Percentiles rank a stretch among this genome's conserved stretches.
Conservation (phyloP, 129 eudicot genomes). For the Gnaphalium uliginosum region DNA sequence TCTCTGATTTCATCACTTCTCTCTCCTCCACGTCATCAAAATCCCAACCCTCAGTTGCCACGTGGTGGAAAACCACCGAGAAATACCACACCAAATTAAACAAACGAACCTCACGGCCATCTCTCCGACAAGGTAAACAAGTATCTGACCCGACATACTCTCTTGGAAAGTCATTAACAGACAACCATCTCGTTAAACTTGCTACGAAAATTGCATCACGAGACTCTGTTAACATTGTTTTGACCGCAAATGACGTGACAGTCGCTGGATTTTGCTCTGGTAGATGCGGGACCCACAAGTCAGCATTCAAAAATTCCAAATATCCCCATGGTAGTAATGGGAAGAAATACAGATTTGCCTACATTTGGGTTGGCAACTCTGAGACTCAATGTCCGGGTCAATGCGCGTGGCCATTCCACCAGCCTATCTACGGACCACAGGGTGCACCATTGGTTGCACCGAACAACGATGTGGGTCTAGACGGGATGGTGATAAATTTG, state of each 20-base stretch:
- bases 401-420: conserved; percentile 66
- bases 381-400: conserved; percentile 57
- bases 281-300: conserved; percentile 57
- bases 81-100: conserved; percentile 48
- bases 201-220: conserved; percentile 44
- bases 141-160: conserved; percentile 38
- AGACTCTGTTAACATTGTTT: conserved; percentile 50
- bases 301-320: not conserved
- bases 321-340: conserved; percentile 18
- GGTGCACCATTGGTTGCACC: conserved; percentile 49
- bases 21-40: conserved; percentile 26
- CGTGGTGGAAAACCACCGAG: conserved; percentile 66
- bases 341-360: conserved; percentile 38
- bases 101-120: conserved; percentile 7
- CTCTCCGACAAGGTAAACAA: conserved; percentile 42
- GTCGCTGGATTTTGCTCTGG: conserved; percentile 48
- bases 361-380: conserved; percentile 61
- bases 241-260: conserved; percentile 50
- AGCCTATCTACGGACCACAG: conserved; percentile 64
- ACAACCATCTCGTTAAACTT: conserved; percentile 37
- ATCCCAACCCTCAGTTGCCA: conserved; percentile 51
- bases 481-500: conserved; percentile 45
- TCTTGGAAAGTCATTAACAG: conserved; percentile 37
- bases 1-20: conserved; percentile 57
- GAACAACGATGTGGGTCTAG: conserved; percentile 50